Conservation (phyloP, 2,329 filamentous ascomycete genomes). For the Delphinella strobiligena region DNA sequence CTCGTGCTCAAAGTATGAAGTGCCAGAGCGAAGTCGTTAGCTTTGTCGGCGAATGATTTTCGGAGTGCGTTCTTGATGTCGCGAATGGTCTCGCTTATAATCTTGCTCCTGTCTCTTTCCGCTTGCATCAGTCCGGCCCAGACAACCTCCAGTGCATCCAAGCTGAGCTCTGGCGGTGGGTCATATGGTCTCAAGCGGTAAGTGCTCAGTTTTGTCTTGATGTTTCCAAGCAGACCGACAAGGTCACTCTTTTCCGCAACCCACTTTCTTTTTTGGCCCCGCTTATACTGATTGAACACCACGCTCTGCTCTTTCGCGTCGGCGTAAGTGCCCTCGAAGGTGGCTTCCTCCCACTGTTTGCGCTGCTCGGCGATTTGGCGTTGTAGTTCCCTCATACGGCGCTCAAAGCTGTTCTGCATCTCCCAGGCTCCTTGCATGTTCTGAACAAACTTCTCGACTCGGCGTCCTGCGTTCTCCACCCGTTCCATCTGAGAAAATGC, state of each 20-base stretch:
- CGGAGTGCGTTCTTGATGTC: slow-evolving; percentile 96
- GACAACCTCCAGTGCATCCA: slow-evolving; percentile 70
- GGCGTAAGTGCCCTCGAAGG: slow-evolving; percentile 80
- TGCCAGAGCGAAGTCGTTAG: slow-evolving; percentile 92
- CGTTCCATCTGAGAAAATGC: slow-evolving; percentile 98
- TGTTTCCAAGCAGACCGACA: slow-evolving; percentile 85
- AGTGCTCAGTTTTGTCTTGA: slow-evolving; percentile 96
- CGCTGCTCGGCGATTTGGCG: slow-evolving; percentile 62
- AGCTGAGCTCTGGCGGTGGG: slow-evolving; percentile 68
- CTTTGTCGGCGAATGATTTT: slow-evolving; percentile 90
- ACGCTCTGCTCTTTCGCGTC: slow-evolving; percentile 81
- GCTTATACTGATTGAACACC: slow-evolving; percentile 81
- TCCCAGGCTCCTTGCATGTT: slow-evolving; percentile 99
- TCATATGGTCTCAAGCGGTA: slow-evolving; percentile 87
- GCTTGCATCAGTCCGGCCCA: slow-evolving; percentile 71
- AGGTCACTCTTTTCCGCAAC: slow-evolving; percentile 96
- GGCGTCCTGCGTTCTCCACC: slow-evolving; percentile 89
- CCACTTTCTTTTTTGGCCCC: slow-evolving; percentile 83
- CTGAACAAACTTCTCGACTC: slow-evolving; percentile 96
- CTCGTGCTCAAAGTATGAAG: slow-evolving; percentile 90
- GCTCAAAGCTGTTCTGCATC: slow-evolving; percentile 95
- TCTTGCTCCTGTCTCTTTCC: slow-evolving; percentile 77
- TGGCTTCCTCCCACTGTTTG: slow-evolving; percentile 63
- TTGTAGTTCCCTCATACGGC: slow-evolving; percentile 74
- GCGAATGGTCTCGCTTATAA: slow-evolving; percentile 96